Conservation (phyloP, 306 rosid species). For the Lathyrus sativus region DNA sequence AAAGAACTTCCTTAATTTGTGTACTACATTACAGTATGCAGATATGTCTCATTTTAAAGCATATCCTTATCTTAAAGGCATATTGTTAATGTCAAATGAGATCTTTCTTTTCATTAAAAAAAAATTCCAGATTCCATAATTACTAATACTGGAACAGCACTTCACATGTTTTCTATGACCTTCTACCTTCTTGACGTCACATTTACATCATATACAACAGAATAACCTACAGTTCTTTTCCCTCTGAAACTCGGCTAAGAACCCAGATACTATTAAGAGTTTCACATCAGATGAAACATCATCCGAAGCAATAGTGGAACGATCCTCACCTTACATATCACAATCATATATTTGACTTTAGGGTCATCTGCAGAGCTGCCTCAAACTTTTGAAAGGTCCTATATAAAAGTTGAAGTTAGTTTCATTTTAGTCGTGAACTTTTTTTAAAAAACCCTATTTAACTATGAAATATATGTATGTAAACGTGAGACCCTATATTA, state of each 20-base stretch:
- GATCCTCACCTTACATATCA: no score
- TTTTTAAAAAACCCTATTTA: no score
- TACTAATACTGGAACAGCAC: constrained; percentile 11
- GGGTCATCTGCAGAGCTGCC: no score
- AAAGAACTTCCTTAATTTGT: constrained; percentile 25
- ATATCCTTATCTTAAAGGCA: constrained; percentile 44
- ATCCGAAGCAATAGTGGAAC: no score
- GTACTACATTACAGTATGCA: constrained; percentile 1
- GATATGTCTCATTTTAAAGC: constrained; percentile 27
- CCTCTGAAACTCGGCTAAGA: constrained; percentile 10
- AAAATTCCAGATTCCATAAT: constrained; percentile 37
- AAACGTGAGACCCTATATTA: no score
- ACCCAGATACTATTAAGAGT: no score
- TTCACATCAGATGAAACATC: no score
- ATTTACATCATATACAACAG: constrained; percentile 34
- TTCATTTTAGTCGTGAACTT: no score
- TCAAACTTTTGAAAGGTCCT: no score
- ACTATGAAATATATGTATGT: no score
- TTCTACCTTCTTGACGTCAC: constrained; percentile 34
- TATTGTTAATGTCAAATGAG: constrained; percentile 28
- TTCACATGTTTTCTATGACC: constrained; percentile 34
- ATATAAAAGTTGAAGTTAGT: no score
- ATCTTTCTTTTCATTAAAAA: constrained; percentile 9
- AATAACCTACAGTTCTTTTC: constrained; percentile 12
- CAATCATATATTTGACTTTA: no score